These are phyloP conservation scores for Xylariaceae sp. DNA, from an alignment of 2,329 filamentous ascomycete species.

Conservation along the genomic window DNA sequence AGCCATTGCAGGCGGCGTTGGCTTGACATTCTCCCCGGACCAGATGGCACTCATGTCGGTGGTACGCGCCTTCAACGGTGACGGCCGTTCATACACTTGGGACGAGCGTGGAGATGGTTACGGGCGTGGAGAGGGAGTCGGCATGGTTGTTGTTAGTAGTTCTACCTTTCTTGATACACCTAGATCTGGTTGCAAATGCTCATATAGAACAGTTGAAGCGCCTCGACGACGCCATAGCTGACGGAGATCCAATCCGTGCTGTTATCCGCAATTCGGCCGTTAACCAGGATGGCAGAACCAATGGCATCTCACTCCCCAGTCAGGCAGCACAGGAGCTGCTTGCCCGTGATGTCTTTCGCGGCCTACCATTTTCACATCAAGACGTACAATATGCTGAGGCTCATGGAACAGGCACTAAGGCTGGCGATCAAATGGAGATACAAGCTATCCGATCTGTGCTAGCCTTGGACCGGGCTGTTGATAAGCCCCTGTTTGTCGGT, in stretches of 20 bases:
- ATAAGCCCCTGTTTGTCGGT: conserved; percentile 10
- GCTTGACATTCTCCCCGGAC: conserved; percentile 25
- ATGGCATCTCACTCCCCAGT: conserved; percentile 34
- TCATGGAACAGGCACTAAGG: conserved; percentile 24
- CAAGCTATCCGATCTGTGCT: conserved; percentile 11
- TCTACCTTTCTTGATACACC: neutral
- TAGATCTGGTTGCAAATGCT: neutral
- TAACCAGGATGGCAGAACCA: conserved; percentile 37
- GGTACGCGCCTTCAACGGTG: conserved; percentile 15
- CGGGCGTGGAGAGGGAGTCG: conserved; percentile 36
- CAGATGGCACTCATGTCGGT: conserved; percentile 17
- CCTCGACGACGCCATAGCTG: conserved; percentile 34
- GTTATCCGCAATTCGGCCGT: conserved; percentile 34
- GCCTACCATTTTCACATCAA: conserved; percentile 12
- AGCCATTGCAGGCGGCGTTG: conserved; percentile 26
- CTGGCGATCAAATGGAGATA: conserved; percentile 14
- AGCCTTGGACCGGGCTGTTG: neutral
- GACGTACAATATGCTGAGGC: conserved; percentile 24
- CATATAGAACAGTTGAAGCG: conserved; percentile 28
- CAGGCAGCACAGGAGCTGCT: conserved; percentile 19
- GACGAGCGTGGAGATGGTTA: conserved; percentile 35
- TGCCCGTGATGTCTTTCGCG: conserved; percentile 17
- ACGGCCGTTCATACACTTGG: conserved; percentile 24
- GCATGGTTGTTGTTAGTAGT: conserved; percentile 25
- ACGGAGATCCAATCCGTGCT: conserved; percentile 26